Evolutionary conservation across 306 rosid species (phyloP), one percentile per base, ranked within the genome.

Genomic region (Lathyrus oleraceus): DNA sequence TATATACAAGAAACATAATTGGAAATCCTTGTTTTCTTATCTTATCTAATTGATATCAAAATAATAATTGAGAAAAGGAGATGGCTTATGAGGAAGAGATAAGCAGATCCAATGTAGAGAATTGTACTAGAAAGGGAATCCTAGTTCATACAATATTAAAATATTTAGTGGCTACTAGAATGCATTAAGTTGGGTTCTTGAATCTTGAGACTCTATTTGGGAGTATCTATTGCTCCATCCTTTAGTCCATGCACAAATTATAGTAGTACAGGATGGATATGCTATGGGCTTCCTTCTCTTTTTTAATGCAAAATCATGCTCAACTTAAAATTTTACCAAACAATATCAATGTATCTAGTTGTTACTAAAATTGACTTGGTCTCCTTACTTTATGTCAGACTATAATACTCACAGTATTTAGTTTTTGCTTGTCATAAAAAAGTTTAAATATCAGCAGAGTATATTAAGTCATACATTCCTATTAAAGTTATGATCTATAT

Each of bases 101-200:
- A 85, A 75, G 67, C 83, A 83, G 88, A 88, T 88, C 84, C 88
- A 74, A 81, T 83, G 84, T 72, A 70, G 2, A 45, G 81, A 79
- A 56, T 56, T 56, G 61, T 56, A 56, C 62, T 20, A 53, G 60
- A 28, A 56, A 56, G 83, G 79, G 82, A 78, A 84, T 83, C 85
- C 85, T 82, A 76, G 87, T 88, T 83, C 85, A 78, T 80, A 73
- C 6, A 21, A 35, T 35, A 35, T 35, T 35, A 35, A 35, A 35
- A 21, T 57, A 49, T 21, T 15, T 38, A 38, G 10, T 71, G 70
- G 63, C 23, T 0, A 48, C n/a, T n/a, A 58, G 11, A 42, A 40
- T 52, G 49, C 64, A 70, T 36, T 16, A 23, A 52, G 43, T 38
- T 11, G 70, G 28, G 28, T 76, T 76, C 47, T 69, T 76, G 73